Evolutionary conservation across 2,329 filamentous ascomycete species (phyloP).

Genomic region (Akanthomyces lecanii): DNA sequence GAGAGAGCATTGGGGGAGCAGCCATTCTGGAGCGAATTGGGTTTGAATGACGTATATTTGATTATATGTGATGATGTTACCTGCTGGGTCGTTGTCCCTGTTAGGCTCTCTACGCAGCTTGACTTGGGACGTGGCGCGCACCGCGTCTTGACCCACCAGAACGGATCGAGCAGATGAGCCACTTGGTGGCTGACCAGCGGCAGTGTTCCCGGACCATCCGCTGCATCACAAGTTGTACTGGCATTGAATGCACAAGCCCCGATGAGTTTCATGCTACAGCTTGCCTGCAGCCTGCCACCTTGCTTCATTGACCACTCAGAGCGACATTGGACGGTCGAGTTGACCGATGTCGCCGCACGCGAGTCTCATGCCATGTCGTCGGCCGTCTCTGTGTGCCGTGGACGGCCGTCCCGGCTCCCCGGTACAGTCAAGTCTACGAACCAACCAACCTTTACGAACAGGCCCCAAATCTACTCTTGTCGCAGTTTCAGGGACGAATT

Average conservation of each 20-base stretch:
- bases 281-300: not conserved
- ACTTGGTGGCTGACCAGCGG: not conserved
- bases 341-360: too few species aligned
- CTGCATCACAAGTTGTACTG: too few species aligned
- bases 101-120: not conserved
- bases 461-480: not conserved
- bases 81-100: not conserved
- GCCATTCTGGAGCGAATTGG: conserved; percentile 31
- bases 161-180: not conserved
- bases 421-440: too few species aligned
- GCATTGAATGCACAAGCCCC: not conserved
- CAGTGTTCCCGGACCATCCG: too few species aligned
- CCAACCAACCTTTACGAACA: not conserved
- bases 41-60: not conserved
- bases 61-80: not conserved
- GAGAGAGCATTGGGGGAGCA: conserved; percentile 37
- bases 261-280: not conserved
- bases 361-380: too few species aligned
- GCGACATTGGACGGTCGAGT: too few species aligned
- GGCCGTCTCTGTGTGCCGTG: too few species aligned
- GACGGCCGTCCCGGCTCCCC: too few species aligned
- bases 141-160: conserved; percentile 2
- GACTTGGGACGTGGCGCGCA: not conserved
- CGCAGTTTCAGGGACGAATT: not conserved
- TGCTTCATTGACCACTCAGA: too few species aligned